Conservation (phyloP, 1,284 basidiomycete genomes). For the Ustilago bromivora region DNA sequence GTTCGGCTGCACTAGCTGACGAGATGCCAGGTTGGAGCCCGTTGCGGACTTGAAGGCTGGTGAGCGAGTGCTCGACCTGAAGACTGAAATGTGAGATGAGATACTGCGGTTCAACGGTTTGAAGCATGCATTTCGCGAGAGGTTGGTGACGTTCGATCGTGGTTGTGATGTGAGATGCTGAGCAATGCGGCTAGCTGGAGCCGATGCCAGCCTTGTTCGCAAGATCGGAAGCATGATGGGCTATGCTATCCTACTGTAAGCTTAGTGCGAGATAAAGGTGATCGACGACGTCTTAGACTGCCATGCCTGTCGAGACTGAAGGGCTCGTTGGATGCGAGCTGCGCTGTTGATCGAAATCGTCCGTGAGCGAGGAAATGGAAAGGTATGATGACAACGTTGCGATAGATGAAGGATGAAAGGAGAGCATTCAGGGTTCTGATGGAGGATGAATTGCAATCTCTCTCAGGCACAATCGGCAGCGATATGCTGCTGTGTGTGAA, state of each 20-base stretch:
- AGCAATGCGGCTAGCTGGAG: constrained; percentile 1
- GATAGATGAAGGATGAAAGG: neutral
- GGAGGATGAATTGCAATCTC: neutral
- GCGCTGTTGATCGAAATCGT: neutral
- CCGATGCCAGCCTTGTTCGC: constrained; percentile 8
- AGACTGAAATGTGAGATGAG: neutral
- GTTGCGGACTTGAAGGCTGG: neutral
- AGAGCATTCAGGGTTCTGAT: neutral
- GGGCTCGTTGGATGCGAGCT: neutral
- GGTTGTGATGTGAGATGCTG: neutral
- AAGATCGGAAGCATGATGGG: constrained; percentile 22
- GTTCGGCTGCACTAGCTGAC: neutral
- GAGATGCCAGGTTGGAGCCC: neutral
- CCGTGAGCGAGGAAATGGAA: neutral
- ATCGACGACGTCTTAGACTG: neutral
- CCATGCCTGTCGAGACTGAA: constrained; percentile 13
- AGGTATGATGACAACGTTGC: neutral
- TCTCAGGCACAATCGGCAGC: constrained; percentile 1
- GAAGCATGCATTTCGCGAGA: neutral
- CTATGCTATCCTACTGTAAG: neutral
- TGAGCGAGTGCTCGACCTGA: neutral
- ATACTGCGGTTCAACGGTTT: neutral
- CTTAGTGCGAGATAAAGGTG: neutral
- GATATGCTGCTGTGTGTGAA: constrained; percentile 13
- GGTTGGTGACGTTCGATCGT: neutral